Percentiles rank a stretch among this genome's conserved stretches.
Conservation (phyloP, 306 rosid genomes). For the Quercus bicolor region DNA sequence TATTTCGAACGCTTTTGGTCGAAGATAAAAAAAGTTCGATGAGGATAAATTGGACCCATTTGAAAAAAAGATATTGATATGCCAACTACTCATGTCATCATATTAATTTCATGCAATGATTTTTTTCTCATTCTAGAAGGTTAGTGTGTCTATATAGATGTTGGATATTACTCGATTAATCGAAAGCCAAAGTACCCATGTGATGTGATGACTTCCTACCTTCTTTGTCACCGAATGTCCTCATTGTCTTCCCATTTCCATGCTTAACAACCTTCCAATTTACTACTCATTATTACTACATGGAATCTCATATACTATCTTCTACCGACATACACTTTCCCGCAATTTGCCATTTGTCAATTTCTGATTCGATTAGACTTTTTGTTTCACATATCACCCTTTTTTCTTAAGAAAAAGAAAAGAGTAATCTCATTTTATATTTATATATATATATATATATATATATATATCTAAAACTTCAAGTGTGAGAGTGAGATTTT, state of each 20-base stretch:
- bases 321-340: too few species aligned
- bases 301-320: background rate
- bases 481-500: too few species aligned
- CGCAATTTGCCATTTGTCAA: too few species aligned
- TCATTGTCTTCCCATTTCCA: background rate
- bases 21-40: background rate
- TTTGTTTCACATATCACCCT: too few species aligned
- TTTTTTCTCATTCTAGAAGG: background rate
- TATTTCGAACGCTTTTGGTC: background rate
- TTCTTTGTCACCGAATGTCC: constrained; percentile 7
- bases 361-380: too few species aligned
- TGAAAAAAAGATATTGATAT: constrained; percentile 6
- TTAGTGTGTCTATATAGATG: background rate
- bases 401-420: too few species aligned
- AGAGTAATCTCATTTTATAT: too few species aligned
- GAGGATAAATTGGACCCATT: background rate
- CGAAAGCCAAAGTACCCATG: constrained; percentile 12
- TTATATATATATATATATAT: too few species aligned
- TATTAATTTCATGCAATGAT: constrained; percentile 8
- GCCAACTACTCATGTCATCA: background rate
- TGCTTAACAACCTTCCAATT: background rate
- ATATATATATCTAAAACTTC: too few species aligned
- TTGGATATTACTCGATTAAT: constrained; percentile 8
- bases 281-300: background rate
- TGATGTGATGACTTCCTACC: background rate